These are phyloP conservation scores for Cladosporium oxysporum DNA, from an alignment of 2,329 filamentous ascomycete species.

Conservation along the genomic window DNA sequence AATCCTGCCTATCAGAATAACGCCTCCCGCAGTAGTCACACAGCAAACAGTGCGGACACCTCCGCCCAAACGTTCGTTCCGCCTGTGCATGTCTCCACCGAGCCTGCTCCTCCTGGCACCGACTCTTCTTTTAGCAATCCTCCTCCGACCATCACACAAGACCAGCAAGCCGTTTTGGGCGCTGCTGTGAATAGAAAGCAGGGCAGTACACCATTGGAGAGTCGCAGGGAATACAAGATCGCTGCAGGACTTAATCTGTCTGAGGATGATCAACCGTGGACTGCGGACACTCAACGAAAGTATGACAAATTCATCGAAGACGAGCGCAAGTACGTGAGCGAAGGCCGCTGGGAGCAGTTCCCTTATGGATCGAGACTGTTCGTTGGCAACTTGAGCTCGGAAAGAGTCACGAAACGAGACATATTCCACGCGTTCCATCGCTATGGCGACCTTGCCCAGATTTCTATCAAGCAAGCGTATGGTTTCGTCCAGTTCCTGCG, in stretches of 20 bases:
- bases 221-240: slow-evolving; percentile 32
- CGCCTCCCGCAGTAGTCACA: not conserved
- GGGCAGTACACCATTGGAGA: slow-evolving; percentile 30
- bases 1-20: slow-evolving; percentile 37
- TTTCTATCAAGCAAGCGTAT: slow-evolving; percentile 94
- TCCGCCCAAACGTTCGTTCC: slow-evolving; percentile 25
- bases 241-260: slow-evolving; percentile 35
- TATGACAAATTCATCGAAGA: slow-evolving; percentile 74
- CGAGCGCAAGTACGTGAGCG: slow-evolving; percentile 72
- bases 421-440: slow-evolving; percentile 87
- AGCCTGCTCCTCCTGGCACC: slow-evolving; percentile 2
- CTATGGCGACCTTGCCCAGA: slow-evolving; percentile 86
- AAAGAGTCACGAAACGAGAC: slow-evolving; percentile 90
- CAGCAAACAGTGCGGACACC: slow-evolving; percentile 23
- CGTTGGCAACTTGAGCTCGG: slow-evolving; percentile 90
- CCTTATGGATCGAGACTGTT: slow-evolving; percentile 76
- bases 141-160: slow-evolving; percentile 11
- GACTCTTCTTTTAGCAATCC: not conserved
- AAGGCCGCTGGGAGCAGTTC: slow-evolving; percentile 80
- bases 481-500: slow-evolving; percentile 95
- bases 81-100: slow-evolving; percentile 20
- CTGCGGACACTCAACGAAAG: slow-evolving; percentile 61
- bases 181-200: slow-evolving; percentile 15
- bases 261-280: slow-evolving; percentile 54
- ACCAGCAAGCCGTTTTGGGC: slow-evolving; percentile 14